Evolutionary conservation across 225 moss, liverwort and hornwort genomes (phyloP).

Genomic region (Bryoerythrophyllum caledonicum): DNA sequence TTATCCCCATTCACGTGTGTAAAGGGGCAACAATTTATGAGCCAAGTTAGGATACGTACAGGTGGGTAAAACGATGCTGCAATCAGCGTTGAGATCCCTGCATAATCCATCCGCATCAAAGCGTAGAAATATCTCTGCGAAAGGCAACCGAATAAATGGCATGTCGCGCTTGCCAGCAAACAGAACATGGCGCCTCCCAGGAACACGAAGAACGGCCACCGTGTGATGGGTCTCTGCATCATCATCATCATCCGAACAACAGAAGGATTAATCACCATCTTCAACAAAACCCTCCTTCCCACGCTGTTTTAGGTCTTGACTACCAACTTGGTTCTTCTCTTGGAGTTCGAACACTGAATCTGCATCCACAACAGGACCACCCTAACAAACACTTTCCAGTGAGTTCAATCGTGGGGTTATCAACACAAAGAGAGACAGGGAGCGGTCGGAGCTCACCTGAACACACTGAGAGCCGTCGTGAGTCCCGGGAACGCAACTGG

Average conservation of each 20-base stretch:
- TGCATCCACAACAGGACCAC: slow-evolving; percentile 20
- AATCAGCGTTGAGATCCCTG: slow-evolving; percentile 87
- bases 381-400: neutral
- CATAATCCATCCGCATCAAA: slow-evolving; percentile 84
- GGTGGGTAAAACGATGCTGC: slow-evolving; percentile 94
- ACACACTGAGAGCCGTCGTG: slow-evolving; percentile 36
- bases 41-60: slow-evolving; percentile 45
- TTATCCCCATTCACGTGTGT: neutral
- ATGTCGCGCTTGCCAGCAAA: slow-evolving; percentile 81
- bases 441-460: slow-evolving; percentile 31
- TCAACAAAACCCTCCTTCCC: neutral
- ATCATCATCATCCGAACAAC: slow-evolving; percentile 17
- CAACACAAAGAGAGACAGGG: neutral
- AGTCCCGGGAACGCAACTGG: slow-evolving; percentile 55
- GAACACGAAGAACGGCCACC: slow-evolving; percentile 96
- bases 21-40: too few relatives aligned
- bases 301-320: neutral
- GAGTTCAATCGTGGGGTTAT: neutral
- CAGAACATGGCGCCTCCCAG: slow-evolving; percentile 94
- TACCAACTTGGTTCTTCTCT: slow-evolving; percentile 10
- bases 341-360: neutral
- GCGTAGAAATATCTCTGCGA: slow-evolving; percentile 54
- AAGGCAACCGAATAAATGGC: slow-evolving; percentile 85
- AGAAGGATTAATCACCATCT: neutral
- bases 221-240: slow-evolving; percentile 61